Evolutionary conservation across 768 basidiomycete genomes (phyloP).

Genomic region (Suillus fuscotomentosus): DNA sequence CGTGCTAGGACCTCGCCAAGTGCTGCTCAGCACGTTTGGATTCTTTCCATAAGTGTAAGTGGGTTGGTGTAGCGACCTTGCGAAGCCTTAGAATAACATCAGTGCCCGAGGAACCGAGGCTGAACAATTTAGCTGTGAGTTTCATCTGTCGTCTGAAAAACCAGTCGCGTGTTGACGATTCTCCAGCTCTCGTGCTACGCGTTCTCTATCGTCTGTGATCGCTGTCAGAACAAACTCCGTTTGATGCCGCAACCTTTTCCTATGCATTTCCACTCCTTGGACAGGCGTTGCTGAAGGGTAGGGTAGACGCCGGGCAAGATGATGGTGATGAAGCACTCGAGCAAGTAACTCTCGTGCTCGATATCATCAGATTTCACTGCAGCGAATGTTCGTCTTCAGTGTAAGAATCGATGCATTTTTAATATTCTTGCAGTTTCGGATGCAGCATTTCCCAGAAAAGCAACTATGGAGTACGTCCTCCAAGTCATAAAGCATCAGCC

Average conservation of each 20-base stretch:
- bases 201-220: conserved; percentile 83
- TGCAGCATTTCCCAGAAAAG: too few species aligned
- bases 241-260: conserved; percentile 85
- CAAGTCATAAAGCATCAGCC: too few species aligned
- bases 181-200: conserved; percentile 71
- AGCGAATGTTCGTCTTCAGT: too few species aligned
- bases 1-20: conserved; percentile 57
- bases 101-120: conserved; percentile 70
- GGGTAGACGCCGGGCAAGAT: conserved; percentile 46
- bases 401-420: too few species aligned
- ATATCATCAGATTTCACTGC: too few species aligned
- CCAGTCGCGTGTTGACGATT: conserved; percentile 1
- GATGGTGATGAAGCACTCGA: conserved; percentile 73
- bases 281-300: conserved; percentile 66
- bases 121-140: conserved; percentile 56
- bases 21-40: conserved; percentile 77
- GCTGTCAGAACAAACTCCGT: conserved; percentile 75
- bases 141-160: neutral
- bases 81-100: conserved; percentile 63
- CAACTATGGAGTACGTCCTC: too few species aligned
- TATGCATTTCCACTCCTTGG: conserved; percentile 76
- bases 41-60: conserved; percentile 47
- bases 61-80: conserved; percentile 84
- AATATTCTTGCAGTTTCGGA: too few species aligned
- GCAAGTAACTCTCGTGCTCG: too few species aligned